phyloP scores from a whole-genome alignment of 345 rosid genomes.

The Citrus maxima region DNA sequence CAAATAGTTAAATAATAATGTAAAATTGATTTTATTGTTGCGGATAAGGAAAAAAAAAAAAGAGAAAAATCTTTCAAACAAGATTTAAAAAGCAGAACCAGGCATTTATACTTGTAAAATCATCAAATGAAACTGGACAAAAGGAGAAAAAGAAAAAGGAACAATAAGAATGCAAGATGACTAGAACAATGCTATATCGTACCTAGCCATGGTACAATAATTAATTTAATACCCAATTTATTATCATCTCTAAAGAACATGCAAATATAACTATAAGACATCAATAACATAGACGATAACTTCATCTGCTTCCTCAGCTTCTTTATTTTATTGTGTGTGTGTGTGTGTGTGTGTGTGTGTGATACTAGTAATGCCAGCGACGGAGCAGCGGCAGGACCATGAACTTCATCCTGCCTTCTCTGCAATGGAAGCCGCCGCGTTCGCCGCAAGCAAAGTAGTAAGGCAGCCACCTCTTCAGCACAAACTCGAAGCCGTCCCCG shows the following conservation, averaged over 20 bases:
- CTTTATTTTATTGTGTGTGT: too few species aligned
- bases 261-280: too few species aligned
- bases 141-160: background rate
- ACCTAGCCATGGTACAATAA: background rate
- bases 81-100: background rate
- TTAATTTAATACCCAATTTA: too few species aligned
- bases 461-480: conserved; percentile 37
- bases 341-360: too few species aligned
- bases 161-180: background rate
- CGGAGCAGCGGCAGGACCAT: conserved; percentile 41
- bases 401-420: conserved; percentile 66
- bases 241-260: too few species aligned
- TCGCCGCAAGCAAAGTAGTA: conserved; percentile 74
- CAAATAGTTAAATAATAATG: too few species aligned
- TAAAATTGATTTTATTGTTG: too few species aligned
- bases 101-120: background rate
- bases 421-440: conserved; percentile 59
- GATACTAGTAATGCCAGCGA: conserved; percentile 16
- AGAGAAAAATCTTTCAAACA: background rate
- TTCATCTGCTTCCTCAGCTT: too few species aligned
- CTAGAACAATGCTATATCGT: background rate
- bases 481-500: conserved; percentile 62
- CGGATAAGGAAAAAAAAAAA: too few species aligned
- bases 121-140: background rate
- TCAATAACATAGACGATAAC: too few species aligned